Conservation (phyloP, 176 grass and related monocot genomes). For the Aechmea fasciata region DNA sequence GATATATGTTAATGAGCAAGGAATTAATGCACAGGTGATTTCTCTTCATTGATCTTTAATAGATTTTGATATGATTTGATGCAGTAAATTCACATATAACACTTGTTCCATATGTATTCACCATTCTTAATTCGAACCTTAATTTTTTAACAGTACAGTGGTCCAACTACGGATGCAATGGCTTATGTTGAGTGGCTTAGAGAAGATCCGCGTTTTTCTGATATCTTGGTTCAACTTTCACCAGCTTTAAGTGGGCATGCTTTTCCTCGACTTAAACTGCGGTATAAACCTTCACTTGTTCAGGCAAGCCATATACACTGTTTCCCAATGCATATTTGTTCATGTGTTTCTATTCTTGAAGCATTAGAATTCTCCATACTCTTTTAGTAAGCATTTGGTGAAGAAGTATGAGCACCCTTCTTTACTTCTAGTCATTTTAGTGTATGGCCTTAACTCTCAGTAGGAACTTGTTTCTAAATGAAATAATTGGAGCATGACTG, state of each 20-base stretch:
- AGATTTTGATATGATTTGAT: too few relatives aligned
- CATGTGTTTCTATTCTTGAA: neutral
- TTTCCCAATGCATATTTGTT: constrained; percentile 1
- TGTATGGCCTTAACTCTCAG: too few relatives aligned
- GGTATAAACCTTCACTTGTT: constrained; percentile 84
- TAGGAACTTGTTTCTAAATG: too few relatives aligned
- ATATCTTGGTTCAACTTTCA: constrained; percentile 65
- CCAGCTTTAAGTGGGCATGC: constrained; percentile 53
- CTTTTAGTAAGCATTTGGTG: neutral
- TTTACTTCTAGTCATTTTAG: too few relatives aligned
- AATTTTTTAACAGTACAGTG: constrained; percentile 68
- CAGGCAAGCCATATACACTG: constrained; percentile 41
- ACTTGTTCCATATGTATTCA: neutral
- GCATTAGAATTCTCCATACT: neutral
- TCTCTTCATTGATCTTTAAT: neutral
- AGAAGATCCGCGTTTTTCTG: constrained; percentile 56
- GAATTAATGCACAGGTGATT: constrained; percentile 84
- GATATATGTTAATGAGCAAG: constrained; percentile 92
- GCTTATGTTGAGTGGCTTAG: constrained; percentile 69
- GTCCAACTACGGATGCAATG: constrained; percentile 55
- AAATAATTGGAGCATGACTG: too few relatives aligned
- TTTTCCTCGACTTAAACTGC: constrained; percentile 78
- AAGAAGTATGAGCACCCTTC: too few relatives aligned
- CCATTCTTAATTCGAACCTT: constrained; percentile 24
- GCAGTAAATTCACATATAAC: too few relatives aligned